A percentile compares a stretch with the other conserved stretches of the same genome.
Evolutionary conservation across 345 rosid genomes (phyloP).

Genomic region (Citrus maxima): DNA sequence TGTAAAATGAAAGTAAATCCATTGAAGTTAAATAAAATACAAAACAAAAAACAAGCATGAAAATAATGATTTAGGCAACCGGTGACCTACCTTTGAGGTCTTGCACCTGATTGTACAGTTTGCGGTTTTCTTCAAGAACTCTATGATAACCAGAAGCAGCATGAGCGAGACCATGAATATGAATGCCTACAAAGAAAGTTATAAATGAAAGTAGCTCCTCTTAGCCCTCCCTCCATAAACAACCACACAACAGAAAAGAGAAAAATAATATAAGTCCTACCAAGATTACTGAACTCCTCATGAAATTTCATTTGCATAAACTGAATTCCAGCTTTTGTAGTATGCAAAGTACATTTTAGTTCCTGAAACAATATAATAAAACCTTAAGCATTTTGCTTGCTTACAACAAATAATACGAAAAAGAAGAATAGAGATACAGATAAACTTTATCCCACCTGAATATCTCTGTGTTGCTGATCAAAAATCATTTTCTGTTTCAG

Average conservation of each 20-base stretch:
- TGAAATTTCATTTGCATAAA: constrained; percentile 77
- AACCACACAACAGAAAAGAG: not conserved
- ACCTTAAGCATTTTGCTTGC: constrained; percentile 12
- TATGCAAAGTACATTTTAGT: constrained; percentile 53
- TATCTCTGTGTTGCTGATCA: constrained; percentile 71
- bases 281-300: constrained; percentile 79
- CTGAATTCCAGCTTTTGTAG: constrained; percentile 90
- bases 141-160: constrained; percentile 95
- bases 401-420: not conserved
- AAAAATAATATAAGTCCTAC: constrained; percentile 32
- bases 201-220: not conserved
- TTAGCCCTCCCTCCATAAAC: not conserved
- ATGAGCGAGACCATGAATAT: constrained; percentile 79
- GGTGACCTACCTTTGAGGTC: constrained; percentile 78
- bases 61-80: constrained; percentile 1
- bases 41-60: constrained; percentile 3
- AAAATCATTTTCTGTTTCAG: constrained; percentile 54
- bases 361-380: constrained; percentile 39
- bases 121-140: constrained; percentile 94
- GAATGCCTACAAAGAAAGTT: constrained; percentile 53
- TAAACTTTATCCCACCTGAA: constrained; percentile 41
- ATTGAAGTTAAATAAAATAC: not conserved
- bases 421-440: not conserved
- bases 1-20: constrained; percentile 15
- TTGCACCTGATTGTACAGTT: constrained; percentile 90